Percentiles rank a stretch among this genome's conserved stretches.
Conservation (phyloP, 371 early-diverging fungal species). For the Funneliformis caledonium region DNA sequence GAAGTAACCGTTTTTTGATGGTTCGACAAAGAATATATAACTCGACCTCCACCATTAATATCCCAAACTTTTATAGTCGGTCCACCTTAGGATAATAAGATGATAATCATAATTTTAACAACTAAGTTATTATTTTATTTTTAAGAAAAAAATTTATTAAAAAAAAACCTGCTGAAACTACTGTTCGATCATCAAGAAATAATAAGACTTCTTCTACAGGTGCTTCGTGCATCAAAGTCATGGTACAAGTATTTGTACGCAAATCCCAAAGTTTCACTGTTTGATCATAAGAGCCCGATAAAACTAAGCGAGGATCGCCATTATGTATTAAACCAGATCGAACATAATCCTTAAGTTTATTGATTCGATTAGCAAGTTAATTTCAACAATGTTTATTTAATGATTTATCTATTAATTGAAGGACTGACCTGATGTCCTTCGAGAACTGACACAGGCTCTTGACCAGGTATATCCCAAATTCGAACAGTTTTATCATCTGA, state of each 20-base stretch:
- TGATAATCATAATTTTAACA: not conserved
- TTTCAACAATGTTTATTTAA: not conserved
- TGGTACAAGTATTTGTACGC: slow-evolving; percentile 71
- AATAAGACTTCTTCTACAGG: slow-evolving; percentile 89
- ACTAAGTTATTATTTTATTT: not conserved
- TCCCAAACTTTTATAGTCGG: slow-evolving; percentile 90
- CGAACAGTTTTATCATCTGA: slow-evolving; percentile 92
- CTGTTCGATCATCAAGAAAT: slow-evolving; percentile 83
- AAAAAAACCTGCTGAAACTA: slow-evolving; percentile 68
- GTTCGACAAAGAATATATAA: slow-evolving; percentile 76
- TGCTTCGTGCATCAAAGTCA: slow-evolving; percentile 82
- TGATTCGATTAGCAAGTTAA: not conserved
- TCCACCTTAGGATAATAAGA: slow-evolving; percentile 55
- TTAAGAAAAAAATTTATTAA: not conserved
- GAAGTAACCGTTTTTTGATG: slow-evolving; percentile 95
- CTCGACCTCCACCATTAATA: slow-evolving; percentile 79
- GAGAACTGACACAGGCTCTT: slow-evolving; percentile 73
- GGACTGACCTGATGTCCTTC: slow-evolving; percentile 69
- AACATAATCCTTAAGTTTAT: slow-evolving; percentile 73
- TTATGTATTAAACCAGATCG: slow-evolving; percentile 73
- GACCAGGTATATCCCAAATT: slow-evolving; percentile 92
- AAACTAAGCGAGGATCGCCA: slow-evolving; percentile 79
- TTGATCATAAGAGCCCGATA: slow-evolving; percentile 95
- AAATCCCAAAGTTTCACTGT: slow-evolving; percentile 92
- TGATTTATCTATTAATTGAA: not conserved